Evolutionary conservation across 176 grass and related monocot genomes (phyloP), one percentile per base, ranked within the genome.

Genomic region (Oryza nivara): DNA sequence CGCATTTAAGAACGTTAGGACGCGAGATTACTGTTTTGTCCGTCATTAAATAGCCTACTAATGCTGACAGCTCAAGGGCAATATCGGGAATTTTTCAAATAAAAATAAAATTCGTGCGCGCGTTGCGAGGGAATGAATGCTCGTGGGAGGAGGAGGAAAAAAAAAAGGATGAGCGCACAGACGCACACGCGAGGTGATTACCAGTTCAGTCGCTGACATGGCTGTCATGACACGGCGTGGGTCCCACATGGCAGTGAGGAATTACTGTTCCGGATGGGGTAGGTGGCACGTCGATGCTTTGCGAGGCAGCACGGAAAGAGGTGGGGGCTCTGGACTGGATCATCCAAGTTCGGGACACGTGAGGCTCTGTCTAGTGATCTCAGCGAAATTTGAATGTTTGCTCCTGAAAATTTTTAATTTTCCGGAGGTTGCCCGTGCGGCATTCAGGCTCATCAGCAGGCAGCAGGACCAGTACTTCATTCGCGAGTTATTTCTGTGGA

Each of bases 81-180:
- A 3, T 67, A 47, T 12, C 0, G 83, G 40, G 40, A 41, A 41
- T 41, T 41, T 41, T 41, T 41, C 40, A 8, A 8, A 41, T 5
- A 41, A 41, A 41, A 41, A 41, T 41, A 41, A 8, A 41, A 41
- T 41, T 41, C 7, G 5, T 89, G 71, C 71, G 71, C 77, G 30
- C 51, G 16, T 23, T 47, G 52, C 15, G 35, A 82, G 56, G 73
- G 88, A 89, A 89, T 89, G 88, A 82, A 88, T 63, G 81, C 75
- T 81, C 45, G 60, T 74, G 74, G 67, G 51, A 26, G 44, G 2
- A 32, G 56, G 51, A 26, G 32, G 2, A 32, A 28, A 28, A 28
- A 41, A 11, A 60, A 35, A 60, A 41, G 1, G 19, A 23, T 20
- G 32, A 5, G 13, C 20, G 35, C 38, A 12, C 1, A 12, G 58